Percentiles rank a stretch among this genome's conserved stretches.
phyloP scores from a whole-genome alignment of 108 stramenopile species.

The Pseudonitzschia multiseries region DNA sequence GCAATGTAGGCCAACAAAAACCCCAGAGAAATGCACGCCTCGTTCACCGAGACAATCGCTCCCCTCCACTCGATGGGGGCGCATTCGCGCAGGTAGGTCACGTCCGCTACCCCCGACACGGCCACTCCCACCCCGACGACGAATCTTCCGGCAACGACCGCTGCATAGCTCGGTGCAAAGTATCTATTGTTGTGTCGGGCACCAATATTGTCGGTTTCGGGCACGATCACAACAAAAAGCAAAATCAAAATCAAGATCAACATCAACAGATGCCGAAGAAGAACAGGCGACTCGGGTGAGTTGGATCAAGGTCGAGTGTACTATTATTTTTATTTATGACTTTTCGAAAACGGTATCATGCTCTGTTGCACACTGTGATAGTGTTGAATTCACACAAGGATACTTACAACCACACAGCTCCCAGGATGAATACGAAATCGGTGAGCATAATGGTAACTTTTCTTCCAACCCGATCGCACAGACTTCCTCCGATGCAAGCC shows the following conservation, averaged over 20 bases:
- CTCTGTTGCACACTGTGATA: no score
- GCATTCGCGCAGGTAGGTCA: slow-evolving; percentile 68
- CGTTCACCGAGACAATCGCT: slow-evolving; percentile 73
- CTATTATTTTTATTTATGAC: no score
- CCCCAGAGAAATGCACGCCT: slow-evolving; percentile 73
- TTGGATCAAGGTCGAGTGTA: no score
- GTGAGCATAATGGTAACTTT: slow-evolving; percentile 55
- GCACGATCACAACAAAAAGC: no score
- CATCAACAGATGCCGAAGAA: no score
- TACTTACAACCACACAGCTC: slow-evolving; percentile 46
- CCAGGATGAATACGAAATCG: slow-evolving; percentile 62
- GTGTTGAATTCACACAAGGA: no score
- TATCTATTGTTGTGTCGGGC: not conserved
- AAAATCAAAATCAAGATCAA: no score
- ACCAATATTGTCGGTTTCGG: no score
- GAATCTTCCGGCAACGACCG: slow-evolving; percentile 54
- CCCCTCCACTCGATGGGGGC: slow-evolving; percentile 62
- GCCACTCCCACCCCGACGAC: slow-evolving; percentile 71
- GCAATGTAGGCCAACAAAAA: slow-evolving; percentile 70
- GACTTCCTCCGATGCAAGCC: slow-evolving; percentile 57
- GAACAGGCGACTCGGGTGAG: no score
- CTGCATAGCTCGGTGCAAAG: slow-evolving; percentile 26
- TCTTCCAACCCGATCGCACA: slow-evolving; percentile 68
- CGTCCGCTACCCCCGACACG: slow-evolving; percentile 73
- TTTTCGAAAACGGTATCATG: no score